Percentiles rank a stretch among this genome's conserved stretches.
These are phyloP conservation scores for Laburnicola sp. DNA, from an alignment of 2,329 filamentous ascomycete species.

Conservation along the genomic window DNA sequence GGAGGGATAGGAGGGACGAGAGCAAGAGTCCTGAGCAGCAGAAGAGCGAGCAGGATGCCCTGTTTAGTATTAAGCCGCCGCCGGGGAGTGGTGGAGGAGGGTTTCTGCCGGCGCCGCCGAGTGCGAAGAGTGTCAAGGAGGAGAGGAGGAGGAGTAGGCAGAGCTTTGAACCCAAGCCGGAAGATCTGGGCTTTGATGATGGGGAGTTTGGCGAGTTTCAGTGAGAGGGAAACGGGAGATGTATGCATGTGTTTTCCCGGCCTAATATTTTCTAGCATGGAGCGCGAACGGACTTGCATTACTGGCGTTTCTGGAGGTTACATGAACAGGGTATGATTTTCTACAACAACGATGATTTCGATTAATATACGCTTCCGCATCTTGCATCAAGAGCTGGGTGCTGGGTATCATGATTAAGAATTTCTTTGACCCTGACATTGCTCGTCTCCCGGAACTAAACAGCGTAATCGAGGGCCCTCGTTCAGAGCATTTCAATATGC, in stretches of 20 bases:
- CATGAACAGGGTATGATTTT: neutral
- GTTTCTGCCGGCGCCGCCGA: constrained; percentile 69
- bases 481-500: constrained; percentile 20
- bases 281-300: constrained; percentile 23
- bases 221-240: constrained; percentile 27
- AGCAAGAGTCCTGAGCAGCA: constrained; percentile 40
- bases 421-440: no score
- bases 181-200: constrained; percentile 80
- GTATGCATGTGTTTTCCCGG: neutral
- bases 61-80: constrained; percentile 77
- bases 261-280: constrained; percentile 11
- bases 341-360: neutral
- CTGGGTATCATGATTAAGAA: constrained; percentile 14
- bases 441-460: no score
- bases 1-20: constrained; percentile 46
- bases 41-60: constrained; percentile 49
- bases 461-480: neutral
- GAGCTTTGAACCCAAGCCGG: constrained; percentile 47
- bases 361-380: neutral
- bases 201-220: constrained; percentile 86
- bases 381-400: neutral
- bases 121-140: constrained; percentile 62
- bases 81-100: constrained; percentile 52
- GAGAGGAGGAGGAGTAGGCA: constrained; percentile 60
- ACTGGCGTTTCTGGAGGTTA: constrained; percentile 19